These are phyloP conservation scores for Rhododendron ferrugineum DNA, from an alignment of 148 eudicot species.

Conservation along the genomic window DNA sequence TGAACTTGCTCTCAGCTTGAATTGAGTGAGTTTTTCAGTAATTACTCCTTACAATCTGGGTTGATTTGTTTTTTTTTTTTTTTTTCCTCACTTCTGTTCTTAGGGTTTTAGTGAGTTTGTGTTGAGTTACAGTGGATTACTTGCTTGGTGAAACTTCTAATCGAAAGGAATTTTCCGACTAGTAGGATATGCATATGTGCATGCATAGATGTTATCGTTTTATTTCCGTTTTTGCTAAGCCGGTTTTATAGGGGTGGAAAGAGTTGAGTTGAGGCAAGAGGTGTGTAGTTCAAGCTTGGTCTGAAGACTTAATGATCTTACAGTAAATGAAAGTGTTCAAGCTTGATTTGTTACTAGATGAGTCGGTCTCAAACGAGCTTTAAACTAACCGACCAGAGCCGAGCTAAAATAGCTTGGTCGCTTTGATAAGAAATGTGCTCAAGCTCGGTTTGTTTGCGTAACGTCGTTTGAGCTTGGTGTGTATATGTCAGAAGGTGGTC, in stretches of 20 bases:
- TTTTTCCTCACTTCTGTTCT: background rate
- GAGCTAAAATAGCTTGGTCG: background rate
- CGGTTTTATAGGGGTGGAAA: background rate
- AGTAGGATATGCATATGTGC: background rate
- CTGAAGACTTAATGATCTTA: background rate
- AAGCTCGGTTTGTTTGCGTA: background rate
- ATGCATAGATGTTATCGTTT: background rate
- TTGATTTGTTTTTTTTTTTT: background rate
- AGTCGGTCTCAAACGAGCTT: background rate
- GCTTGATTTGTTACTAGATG: background rate
- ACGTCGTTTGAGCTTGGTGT: background rate
- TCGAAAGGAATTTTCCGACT: background rate
- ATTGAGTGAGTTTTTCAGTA: background rate
- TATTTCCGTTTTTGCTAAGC: background rate
- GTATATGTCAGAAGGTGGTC: background rate
- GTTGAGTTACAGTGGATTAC: background rate
- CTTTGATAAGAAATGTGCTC: background rate
- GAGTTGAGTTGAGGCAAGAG: background rate
- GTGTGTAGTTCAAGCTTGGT: background rate
- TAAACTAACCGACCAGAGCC: background rate
- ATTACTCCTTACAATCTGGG: background rate
- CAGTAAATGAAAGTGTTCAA: background rate
- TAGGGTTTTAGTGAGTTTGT: slow-evolving; percentile 12
- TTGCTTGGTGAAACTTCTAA: background rate
- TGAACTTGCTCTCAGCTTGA: slow-evolving; percentile 10